Base-by-base conservation (phyloP, 176 grass and related monocot species). In the Metroxylon sagu region DNA sequence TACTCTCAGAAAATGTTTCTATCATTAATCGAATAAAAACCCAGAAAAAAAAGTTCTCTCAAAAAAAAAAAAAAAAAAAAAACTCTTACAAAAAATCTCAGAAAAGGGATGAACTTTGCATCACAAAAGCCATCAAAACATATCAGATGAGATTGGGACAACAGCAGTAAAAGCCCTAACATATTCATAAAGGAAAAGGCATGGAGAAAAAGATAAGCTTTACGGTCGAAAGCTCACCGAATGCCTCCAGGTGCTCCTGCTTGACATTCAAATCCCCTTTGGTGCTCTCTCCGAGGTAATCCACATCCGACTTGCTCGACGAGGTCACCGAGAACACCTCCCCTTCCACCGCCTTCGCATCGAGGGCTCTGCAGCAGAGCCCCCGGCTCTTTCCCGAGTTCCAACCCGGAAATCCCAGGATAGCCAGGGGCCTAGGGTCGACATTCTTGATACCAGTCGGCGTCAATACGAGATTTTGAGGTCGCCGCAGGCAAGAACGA, bases 231-330 rank as follows among this genome's bases (percentile, higher is more conserved):
- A 76, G 51, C 91, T 90, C 68, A 96, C 91, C 83, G 18, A 87
- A 75, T 18, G 71, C 80, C 6, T 87, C 79, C 26, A 90, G 77
- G 27, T 83, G 85, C 67, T 89, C 83, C 72, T 35, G 61, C 48
- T 85, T 77, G 49, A 96, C 86, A 68, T 87, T 96, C 71, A 96
- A 69, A 73, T 96, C 86, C 39, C 90, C 91, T 76, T 86, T 96
- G 68, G 91, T 96, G 68, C 86, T 96, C 80, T 96, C 74, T 54
- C 91, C 91, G 1, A 96, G 67, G 76, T 96, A 96, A 65, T 96
- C 91, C 61, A 96, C 86, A 60, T 84, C 71, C 48, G 91, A 96
- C 50, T 74, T 74, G 71, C 79, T 78, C 5, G 85, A 89, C 18
- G 91, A 85, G 27, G 91, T 96, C 56, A 96, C 71, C 3, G 91